Evolutionary conservation across 2,329 filamentous ascomycete genomes (phyloP), one percentile per base, ranked within the genome.

Genomic region (Cladosporium sp.): DNA sequence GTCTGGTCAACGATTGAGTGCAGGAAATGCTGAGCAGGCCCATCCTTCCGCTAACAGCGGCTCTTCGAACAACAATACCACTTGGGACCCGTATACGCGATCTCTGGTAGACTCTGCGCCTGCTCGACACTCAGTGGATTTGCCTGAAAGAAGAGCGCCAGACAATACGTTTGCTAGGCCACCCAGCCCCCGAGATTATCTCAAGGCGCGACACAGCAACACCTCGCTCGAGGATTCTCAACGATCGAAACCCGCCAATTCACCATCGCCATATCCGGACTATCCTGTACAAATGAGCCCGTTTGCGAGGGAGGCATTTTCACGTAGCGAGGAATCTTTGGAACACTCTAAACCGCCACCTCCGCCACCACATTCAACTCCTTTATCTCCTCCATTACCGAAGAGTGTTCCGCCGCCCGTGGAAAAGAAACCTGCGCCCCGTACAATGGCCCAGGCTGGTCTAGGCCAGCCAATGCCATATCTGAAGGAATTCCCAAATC

Each of bases 401-500:
- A 39, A 22, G 18, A 27, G 24, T 7, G 29, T 36, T 32, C 18
- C 47, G 1, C 13, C n/a, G n/a, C n/a, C 19, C 2, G 18, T 20
- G 11, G 42, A 39, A 7, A 47, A 27, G 36, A 44, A 41, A 41
- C 2, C 20, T 4, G 41, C 54, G 20, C 54, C 57, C 12, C 42
- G 47, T 3, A 50, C 43, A 8, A 30, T 61, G 11, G 48, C 56
- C 17, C 53, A 61, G 39, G 41, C 57, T 9, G 61, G 58, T 18
- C 55, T 40, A 17, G 34, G 41, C 48, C 8, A 61, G 53, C 7
- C 62, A 4, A 51, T 66, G 13, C 60, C 64, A 5, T 79, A 79
- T 56, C 69, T 76, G 54, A 76, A 73, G 54, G 76, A 79, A 54
- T 78, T 76, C 55, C 74, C 75, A 3, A 62, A 68, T 30, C 61